Percentiles rank a stretch among this genome's conserved stretches.
Conservation (phyloP, 768 basidiomycete genomes). For the Pleurotus citrinopileatus region DNA sequence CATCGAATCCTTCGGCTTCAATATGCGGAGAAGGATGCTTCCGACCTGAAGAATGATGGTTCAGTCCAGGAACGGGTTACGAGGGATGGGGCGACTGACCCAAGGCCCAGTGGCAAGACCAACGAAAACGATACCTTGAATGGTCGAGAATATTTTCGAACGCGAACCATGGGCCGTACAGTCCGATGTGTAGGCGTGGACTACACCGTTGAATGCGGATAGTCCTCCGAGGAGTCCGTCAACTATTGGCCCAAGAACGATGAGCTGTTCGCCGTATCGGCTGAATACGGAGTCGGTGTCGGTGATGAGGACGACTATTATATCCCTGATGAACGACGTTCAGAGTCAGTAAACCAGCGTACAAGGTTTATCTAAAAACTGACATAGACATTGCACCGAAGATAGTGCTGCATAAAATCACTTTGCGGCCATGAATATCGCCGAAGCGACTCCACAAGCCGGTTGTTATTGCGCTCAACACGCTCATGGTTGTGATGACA, state of each 20-base stretch:
- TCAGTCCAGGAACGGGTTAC: neutral
- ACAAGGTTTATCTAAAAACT: slow-evolving; percentile 21
- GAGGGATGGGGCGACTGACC: slow-evolving; percentile 40
- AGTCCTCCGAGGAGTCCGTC: slow-evolving; percentile 80
- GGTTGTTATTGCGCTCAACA: slow-evolving; percentile 77
- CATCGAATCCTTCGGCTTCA: slow-evolving; percentile 47
- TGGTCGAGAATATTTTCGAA: slow-evolving; percentile 55
- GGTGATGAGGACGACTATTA: slow-evolving; percentile 78
- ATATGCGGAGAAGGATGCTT: slow-evolving; percentile 48
- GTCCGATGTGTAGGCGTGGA: slow-evolving; percentile 63
- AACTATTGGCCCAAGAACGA: slow-evolving; percentile 73
- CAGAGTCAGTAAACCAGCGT: neutral
- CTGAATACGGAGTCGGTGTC: slow-evolving; percentile 44
- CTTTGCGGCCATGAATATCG: slow-evolving; percentile 74
- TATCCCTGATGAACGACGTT: slow-evolving; percentile 50
- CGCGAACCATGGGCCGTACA: slow-evolving; percentile 53
- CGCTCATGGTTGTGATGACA: slow-evolving; percentile 75
- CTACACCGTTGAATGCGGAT: slow-evolving; percentile 60
- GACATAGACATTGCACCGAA: slow-evolving; percentile 75
- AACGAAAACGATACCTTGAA: slow-evolving; percentile 73
- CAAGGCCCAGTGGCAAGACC: slow-evolving; percentile 81
- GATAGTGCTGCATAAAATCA: slow-evolving; percentile 63
- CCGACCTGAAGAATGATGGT: slow-evolving; percentile 30
- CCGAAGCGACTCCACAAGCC: slow-evolving; percentile 86
- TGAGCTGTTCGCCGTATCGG: slow-evolving; percentile 62